Evolutionary conservation across 169 alveolate species (phyloP), one percentile per base, ranked within the genome.

Genomic region (Cyclospora cayetanensis): DNA sequence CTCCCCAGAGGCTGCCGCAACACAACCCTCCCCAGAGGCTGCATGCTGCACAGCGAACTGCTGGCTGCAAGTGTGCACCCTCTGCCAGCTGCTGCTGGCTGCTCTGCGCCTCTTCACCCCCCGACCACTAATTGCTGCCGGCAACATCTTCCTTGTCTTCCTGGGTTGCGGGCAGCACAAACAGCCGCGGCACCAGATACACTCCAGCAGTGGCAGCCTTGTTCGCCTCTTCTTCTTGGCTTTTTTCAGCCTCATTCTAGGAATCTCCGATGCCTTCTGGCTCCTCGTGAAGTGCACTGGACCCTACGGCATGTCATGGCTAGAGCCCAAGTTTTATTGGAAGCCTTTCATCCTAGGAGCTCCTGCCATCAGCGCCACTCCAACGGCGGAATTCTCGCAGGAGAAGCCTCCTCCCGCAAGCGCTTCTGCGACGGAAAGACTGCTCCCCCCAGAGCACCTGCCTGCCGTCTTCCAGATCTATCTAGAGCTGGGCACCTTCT

Each of bases 251-350:
- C 82, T 65, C 60, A 39, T 84, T 50, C 46, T 90, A 41, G 90
- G 93, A 12, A 43, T 90, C 41, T 74, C 93, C 3, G 93, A 74
- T 22, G 43, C 65, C 18, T 90, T 74, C 29, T 66, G 90, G 84
- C 88, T 90, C 12, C 82, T 77, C 1, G 34, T 65, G 46, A 90
- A 90, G n/a, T 84, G 72, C 65, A 91, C 94, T 5, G 94, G 94
- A 0, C 94, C 94, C 29, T 91, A 65, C 46, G 91, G 90, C 4
- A 31, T 53, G 1, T 52, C 87, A 0, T 83, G 94, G 92, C 79
- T 91, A 1, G 66, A 91, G 55, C 94, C 94, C 29, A 31, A 80
- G 60, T 91, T 27, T 18, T 91, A 91, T 37, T 91, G 94, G 94
- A 55, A 60, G 27, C 90, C 94, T 22, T 42, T 60, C 15, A 9